phyloP scores from a whole-genome alignment of 352 stramenopile genomes.

The Globisporangium uncinulatum region DNA sequence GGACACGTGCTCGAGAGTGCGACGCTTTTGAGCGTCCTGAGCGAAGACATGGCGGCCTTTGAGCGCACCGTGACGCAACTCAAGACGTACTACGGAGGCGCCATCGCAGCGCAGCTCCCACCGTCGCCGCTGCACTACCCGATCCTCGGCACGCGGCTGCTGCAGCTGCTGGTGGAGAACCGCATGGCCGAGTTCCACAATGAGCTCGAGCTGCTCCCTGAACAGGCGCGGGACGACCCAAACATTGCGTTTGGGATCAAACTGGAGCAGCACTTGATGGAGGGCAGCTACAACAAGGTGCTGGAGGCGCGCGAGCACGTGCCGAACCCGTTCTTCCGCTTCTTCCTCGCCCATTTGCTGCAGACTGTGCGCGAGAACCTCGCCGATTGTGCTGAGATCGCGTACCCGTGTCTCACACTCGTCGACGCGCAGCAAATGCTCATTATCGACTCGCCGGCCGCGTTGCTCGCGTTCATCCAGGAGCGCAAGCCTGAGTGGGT shows the following conservation, averaged over 20 bases:
- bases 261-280: conserved; percentile 91
- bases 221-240: conserved; percentile 69
- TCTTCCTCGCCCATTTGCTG: conserved; percentile 92
- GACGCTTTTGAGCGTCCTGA: conserved; percentile 82
- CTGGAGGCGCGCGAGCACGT: conserved; percentile 84
- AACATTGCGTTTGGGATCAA: conserved; percentile 89
- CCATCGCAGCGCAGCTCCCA: conserved; percentile 28
- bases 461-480: conserved; percentile 85
- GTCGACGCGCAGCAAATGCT: conserved; percentile 90
- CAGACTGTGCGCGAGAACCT: conserved; percentile 95
- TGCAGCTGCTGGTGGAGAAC: conserved; percentile 90
- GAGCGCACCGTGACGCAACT: conserved; percentile 88
- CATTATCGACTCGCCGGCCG: conserved; percentile 82
- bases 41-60: conserved; percentile 81
- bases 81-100: conserved; percentile 78
- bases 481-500: conserved; percentile 90
- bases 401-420: conserved; percentile 88
- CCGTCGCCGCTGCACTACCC: conserved; percentile 78
- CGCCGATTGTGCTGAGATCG: conserved; percentile 93
- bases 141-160: conserved; percentile 85
- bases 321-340: conserved; percentile 90
- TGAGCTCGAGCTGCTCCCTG: conserved; percentile 86
- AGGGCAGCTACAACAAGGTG: conserved; percentile 93
- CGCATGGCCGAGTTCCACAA: conserved; percentile 93
- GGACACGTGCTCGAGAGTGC: conserved; percentile 87